These are phyloP conservation scores for Malassezia brasiliensis DNA, from an alignment of 1,284 basidiomycete species.

Conservation along the genomic window DNA sequence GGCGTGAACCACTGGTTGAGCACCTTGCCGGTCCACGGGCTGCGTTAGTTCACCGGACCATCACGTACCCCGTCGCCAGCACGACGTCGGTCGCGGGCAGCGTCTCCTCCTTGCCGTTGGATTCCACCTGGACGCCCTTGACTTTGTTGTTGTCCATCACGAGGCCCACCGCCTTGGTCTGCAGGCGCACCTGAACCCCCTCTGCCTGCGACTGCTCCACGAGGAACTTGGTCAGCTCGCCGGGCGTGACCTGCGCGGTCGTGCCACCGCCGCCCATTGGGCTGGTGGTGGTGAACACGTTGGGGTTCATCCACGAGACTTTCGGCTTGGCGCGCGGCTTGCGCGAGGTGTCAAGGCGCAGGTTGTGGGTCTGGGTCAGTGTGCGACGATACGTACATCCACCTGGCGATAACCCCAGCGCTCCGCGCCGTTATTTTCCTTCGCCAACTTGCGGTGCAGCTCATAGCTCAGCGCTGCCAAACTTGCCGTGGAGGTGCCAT, in stretches of 20 bases:
- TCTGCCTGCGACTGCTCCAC: conserved; percentile 53
- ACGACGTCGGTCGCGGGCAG: conserved; percentile 53
- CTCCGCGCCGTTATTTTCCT: conserved; percentile 60
- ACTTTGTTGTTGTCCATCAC: conserved; percentile 20
- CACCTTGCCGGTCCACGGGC: conserved; percentile 70
- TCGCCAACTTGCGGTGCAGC: conserved; percentile 68
- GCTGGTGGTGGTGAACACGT: conserved; percentile 33
- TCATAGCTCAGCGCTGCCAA: conserved; percentile 67
- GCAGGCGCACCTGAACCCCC: conserved; percentile 50
- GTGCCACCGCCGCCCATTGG: conserved; percentile 50
- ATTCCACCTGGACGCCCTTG: conserved; percentile 19
- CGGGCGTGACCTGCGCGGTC: conserved; percentile 73
- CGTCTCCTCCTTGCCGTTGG: conserved; percentile 12
- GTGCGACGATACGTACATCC: conserved; percentile 37
- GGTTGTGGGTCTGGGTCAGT: conserved; percentile 22
- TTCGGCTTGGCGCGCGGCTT: conserved; percentile 20
- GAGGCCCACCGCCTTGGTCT: conserved; percentile 33
- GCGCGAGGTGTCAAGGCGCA: conserved; percentile 27
- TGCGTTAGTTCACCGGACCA: background rate
- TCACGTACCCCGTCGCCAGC: conserved; percentile 57
- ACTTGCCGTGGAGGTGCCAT: conserved; percentile 49
- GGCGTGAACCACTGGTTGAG: conserved; percentile 53
- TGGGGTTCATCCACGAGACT: conserved; percentile 44
- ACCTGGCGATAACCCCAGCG: conserved; percentile 76
- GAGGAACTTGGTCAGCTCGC: conserved; percentile 67